Evolutionary conservation across 805 yeast species (phyloP), one percentile per base, ranked within the genome.

Genomic region (Wickerhamiella brachini): DNA sequence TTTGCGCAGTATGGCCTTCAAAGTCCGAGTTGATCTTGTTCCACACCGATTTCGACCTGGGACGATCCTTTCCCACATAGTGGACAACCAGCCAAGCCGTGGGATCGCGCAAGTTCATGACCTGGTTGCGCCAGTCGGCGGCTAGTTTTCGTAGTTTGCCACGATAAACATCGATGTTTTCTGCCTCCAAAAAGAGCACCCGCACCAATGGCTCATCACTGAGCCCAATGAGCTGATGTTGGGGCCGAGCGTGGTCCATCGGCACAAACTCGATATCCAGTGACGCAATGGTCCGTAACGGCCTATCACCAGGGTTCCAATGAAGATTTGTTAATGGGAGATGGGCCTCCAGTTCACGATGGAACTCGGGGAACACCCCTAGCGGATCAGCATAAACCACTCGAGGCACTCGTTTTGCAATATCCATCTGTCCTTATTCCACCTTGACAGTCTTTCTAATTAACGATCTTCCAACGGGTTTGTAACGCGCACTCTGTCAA

Each of bases 371-470:
- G 57, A 71, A 78, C 0, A 81, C 74, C 24, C 75, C 72, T 59
- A 81, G 83, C 1, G 95, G 95, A 56, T 86, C 95, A 60, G 80
- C 83, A 63, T 76, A 84, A 4, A 85, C 84, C 17, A 82, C 61
- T 29, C 47, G 47, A n/a, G 47, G 38, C 24, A 24, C 29, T 12
- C 47, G 17, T 45, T 45, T 45, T 10, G 29, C 18, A 12, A 45
- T 45, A 13, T 45, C 47, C 47, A 45, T 45, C 31, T 26, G 31
- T 10, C 31, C 10, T 10, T 10, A 26, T 10, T 26, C 31, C n/a
- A n/a, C n/a, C n/a, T n/a, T n/a, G n/a, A n/a, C n/a, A n/a, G n/a
- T n/a, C n/a, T n/a, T n/a, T n/a, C n/a, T n/a, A n/a, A n/a, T n/a
- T n/a, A n/a, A n/a, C n/a, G n/a, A n/a, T n/a, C n/a, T n/a, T n/a